Conservation (phyloP, 2,329 filamentous ascomycete species). For the Zymoseptoria brevis region DNA sequence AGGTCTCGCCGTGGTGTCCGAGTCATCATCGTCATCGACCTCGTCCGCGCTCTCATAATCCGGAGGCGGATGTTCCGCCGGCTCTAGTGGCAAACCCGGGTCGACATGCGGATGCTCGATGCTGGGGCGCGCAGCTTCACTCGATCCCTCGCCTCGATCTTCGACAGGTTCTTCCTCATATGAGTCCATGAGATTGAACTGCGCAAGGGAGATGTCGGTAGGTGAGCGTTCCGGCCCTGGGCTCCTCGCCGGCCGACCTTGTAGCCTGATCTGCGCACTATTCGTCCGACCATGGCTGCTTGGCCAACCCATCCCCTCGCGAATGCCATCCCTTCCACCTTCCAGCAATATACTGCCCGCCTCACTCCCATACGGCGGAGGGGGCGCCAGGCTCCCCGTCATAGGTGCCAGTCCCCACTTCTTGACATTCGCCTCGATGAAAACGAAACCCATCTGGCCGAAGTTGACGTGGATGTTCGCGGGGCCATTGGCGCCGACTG, state of each 20-base stretch:
- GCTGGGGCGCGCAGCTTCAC: slow-evolving; percentile 13
- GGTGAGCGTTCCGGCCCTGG: slow-evolving; percentile 84
- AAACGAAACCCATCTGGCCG: slow-evolving; percentile 94
- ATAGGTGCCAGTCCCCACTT: slow-evolving; percentile 97
- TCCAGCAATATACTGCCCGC: slow-evolving; percentile 94
- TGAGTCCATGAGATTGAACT: slow-evolving; percentile 63
- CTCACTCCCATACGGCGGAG: slow-evolving; percentile 92
- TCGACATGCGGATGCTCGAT: slow-evolving; percentile 8
- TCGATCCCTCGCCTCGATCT: slow-evolving; percentile 20
- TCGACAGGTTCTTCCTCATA: slow-evolving; percentile 36
- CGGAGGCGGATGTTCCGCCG: slow-evolving; percentile 35
- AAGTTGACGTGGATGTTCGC: slow-evolving; percentile 94
- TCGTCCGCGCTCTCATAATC: slow-evolving; percentile 41
- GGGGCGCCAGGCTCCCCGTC: slow-evolving; percentile 88
- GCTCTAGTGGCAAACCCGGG: slow-evolving; percentile 24
- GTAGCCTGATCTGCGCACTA: slow-evolving; percentile 69
- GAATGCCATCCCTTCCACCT: slow-evolving; percentile 54
- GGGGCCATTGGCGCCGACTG: slow-evolving; percentile 90
- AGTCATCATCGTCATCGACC: slow-evolving; percentile 15
- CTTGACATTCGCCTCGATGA: slow-evolving; percentile 98
- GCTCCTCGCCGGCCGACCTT: slow-evolving; percentile 61
- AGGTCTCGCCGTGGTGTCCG: slow-evolving; percentile 20
- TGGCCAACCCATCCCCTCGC: slow-evolving; percentile 48
- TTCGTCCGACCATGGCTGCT: slow-evolving; percentile 64
- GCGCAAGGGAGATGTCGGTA: slow-evolving; percentile 90